Evolutionary conservation across 192 early-diverging fungal genomes (phyloP).

Genomic region (Allomyces macrogynus): DNA sequence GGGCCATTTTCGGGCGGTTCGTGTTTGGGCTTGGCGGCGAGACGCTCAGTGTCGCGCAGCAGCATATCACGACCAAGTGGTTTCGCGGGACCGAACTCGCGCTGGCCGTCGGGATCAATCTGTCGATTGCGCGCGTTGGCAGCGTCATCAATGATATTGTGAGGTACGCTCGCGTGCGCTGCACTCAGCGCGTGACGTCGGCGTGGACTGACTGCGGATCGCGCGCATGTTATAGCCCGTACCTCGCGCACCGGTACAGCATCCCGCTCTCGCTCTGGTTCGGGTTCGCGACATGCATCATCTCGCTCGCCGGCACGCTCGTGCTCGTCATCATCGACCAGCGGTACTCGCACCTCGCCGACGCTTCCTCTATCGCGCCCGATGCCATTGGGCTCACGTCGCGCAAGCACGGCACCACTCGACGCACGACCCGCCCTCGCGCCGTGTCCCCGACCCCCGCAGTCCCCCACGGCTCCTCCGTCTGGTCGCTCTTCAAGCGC

Average conservation of each 20-base stretch:
- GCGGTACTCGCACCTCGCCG: neutral
- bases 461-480: neutral
- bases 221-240: conserved; percentile 7
- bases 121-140: conserved; percentile 18
- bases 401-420: no score
- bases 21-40: conserved; percentile 39
- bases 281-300: conserved; percentile 19
- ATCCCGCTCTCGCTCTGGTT: conserved; percentile 27
- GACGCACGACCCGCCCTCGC: no score
- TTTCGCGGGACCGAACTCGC: conserved; percentile 34
- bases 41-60: conserved; percentile 20
- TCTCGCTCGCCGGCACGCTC: conserved; percentile 12
- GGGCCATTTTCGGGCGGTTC: conserved; percentile 17
- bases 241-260: conserved; percentile 14
- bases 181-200: no score
- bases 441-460: no score
- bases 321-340: conserved; percentile 6
- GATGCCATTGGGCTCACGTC: neutral
- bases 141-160: conserved; percentile 33
- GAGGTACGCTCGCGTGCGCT: no score
- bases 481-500: neutral
- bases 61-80: conserved; percentile 26
- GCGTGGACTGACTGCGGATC: no score
- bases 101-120: conserved; percentile 25
- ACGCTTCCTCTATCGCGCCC: neutral